Conservation (phyloP, 1,284 basidiomycete species). For the Moesziomyces parantarcticus region DNA sequence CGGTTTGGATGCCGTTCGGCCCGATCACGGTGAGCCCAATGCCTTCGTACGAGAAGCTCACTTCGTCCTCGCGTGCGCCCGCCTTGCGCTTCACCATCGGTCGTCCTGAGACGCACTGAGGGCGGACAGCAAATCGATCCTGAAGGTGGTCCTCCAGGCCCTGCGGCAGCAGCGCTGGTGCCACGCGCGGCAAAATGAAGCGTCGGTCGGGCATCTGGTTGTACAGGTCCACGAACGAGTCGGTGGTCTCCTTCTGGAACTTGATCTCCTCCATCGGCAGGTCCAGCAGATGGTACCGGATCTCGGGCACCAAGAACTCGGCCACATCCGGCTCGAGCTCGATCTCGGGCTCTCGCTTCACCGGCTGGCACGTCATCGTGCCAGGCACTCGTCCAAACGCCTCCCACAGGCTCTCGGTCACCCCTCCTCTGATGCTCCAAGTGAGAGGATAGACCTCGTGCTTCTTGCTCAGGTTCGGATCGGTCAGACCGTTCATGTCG, state of each 20-base stretch:
- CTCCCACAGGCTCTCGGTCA: slow-evolving; percentile 62
- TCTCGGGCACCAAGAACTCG: slow-evolving; percentile 52
- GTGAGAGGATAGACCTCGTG: slow-evolving; percentile 58
- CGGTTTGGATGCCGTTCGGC: slow-evolving; percentile 41
- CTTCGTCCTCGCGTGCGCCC: slow-evolving; percentile 41
- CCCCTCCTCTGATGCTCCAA: slow-evolving; percentile 47
- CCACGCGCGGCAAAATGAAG: slow-evolving; percentile 28
- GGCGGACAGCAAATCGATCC: slow-evolving; percentile 60
- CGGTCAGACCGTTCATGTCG: slow-evolving; percentile 7
- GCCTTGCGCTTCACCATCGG: slow-evolving; percentile 62
- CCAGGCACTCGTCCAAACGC: slow-evolving; percentile 59
- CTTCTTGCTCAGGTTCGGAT: slow-evolving; percentile 32
- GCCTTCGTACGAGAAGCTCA: slow-evolving; percentile 41
- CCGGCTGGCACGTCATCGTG: slow-evolving; percentile 50
- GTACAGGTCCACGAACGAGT: slow-evolving; percentile 46
- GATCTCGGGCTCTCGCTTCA: slow-evolving; percentile 50
- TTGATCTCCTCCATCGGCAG: slow-evolving; percentile 51
- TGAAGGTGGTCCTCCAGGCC: slow-evolving; percentile 61
- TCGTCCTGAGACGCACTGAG: slow-evolving; percentile 47
- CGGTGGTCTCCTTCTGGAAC: slow-evolving; percentile 49
- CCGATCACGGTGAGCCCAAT: slow-evolving; percentile 34
- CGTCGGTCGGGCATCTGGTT: slow-evolving; percentile 43
- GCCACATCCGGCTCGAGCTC: slow-evolving; percentile 52
- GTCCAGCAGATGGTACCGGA: slow-evolving; percentile 47
- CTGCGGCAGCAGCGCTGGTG: slow-evolving; percentile 31